Base-by-base conservation (phyloP, 768 basidiomycete species). In the Russula abietina region DNA sequence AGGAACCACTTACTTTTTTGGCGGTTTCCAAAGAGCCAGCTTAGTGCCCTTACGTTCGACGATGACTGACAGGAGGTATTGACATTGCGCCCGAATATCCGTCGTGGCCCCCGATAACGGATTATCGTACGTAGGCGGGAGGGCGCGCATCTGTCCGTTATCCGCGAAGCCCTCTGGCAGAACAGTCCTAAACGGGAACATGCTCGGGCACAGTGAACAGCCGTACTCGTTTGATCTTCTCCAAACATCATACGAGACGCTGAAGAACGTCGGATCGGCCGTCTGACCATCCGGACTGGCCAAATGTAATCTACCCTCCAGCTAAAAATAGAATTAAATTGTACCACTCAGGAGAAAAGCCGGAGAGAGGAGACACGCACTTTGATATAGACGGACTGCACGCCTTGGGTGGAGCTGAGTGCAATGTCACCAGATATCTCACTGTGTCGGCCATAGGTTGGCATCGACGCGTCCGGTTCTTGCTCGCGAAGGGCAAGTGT, bases 401-500 rank as follows among this genome's bases (percentile, higher is more conserved):
- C 73, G 39, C 67, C 74, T 24, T 75, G 71, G 22, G 70, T 69
- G 22, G 77, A 69, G 43, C 78, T 77, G 26, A 85, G 67, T 14
- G 73, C 71, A 3, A 85, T 55, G 22, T 75, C 71, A 17, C 84
- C 84, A 52, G 61, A 69, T 48, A 86, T 73, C 11, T 71, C 50
- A 7, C 67, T 73, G 45, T 73, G 69, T 24, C 80, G 80, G 36
- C 80, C 78, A 64, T 83, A 86, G 1, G 69, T 66, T 1, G 84
- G 83, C 14, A 70, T 65, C 0, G 66, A 59, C 0, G 70, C 72
- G 45, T 71, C 73, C 14, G 74, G 71, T 43, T 81, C 78, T 66
- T 85, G 84, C 4, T 79, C 79, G 22, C 75, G 72, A 6, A 85
- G 70, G 12, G 79, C 67, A 39, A 85, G 64, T 1, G 78, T 78